Conservation (phyloP, 2,329 filamentous ascomycete species). For the Aphanocladium album region DNA sequence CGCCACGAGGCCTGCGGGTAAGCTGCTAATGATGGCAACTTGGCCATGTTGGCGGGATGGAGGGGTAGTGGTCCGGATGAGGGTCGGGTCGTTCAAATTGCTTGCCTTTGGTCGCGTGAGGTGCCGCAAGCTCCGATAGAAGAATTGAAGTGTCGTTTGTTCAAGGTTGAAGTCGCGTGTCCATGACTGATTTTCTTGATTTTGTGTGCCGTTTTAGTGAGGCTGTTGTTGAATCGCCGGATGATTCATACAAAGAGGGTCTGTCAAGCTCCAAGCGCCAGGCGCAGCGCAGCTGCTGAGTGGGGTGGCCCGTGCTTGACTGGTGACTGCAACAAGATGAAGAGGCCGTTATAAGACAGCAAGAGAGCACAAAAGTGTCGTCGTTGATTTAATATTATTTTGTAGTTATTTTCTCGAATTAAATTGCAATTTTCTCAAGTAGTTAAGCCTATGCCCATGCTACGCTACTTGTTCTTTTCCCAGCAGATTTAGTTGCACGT, state of each 20-base stretch:
- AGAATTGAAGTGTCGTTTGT: neutral
- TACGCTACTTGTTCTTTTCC: too few species aligned
- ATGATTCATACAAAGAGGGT: slow-evolving; percentile 14
- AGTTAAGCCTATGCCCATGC: too few species aligned
- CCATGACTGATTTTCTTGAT: neutral
- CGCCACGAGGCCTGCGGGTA: slow-evolving; percentile 68
- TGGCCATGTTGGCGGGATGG: slow-evolving; percentile 28
- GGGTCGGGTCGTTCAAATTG: neutral
- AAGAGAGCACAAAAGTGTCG: too few species aligned
- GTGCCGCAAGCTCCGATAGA: neutral
- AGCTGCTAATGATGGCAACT: slow-evolving; percentile 67
- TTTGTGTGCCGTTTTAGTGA: neutral
- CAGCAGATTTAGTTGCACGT: too few species aligned
- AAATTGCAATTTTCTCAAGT: too few species aligned
- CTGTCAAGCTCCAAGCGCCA: slow-evolving; percentile 11
- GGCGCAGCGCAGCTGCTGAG: neutral
- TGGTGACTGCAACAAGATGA: too few species aligned
- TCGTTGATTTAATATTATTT: too few species aligned
- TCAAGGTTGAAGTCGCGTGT: slow-evolving; percentile 10
- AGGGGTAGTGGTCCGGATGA: neutral
- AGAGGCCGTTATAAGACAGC: too few species aligned
- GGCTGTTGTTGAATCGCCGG: slow-evolving; percentile 9
- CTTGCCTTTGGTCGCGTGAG: too few species aligned
- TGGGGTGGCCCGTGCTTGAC: slow-evolving; percentile 5
- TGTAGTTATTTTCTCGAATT: too few species aligned